Base-by-base conservation (phyloP, 257 asterid genomes). In the Ajuga chamaepitys region DNA sequence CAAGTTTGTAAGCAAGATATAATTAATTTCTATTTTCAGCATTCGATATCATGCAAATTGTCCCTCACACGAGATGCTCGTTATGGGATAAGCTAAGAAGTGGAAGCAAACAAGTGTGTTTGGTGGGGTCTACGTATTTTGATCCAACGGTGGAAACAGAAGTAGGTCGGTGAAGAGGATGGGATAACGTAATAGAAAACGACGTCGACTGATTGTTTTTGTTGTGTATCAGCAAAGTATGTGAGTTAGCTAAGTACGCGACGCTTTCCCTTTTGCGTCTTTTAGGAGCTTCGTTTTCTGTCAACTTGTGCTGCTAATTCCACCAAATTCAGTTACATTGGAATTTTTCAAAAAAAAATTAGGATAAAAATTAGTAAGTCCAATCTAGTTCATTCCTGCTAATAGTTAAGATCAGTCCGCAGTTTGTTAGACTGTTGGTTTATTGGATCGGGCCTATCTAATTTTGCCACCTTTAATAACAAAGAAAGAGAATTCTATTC, bases 31-130 rank as follows among this genome's bases (percentile, higher is more conserved):
- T 2, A 65, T 10, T 54, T 20, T 16, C 47, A 58, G 72, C 51
- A 76, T 24, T 78, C 4, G 58, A 35, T 51, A 61, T 30, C 25
- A 62, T 41, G 30, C 9, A 52, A 24, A 60, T 37, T 61, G 81
- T 78, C 72, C 42, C 85, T 76, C 45, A 68, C 88, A 73, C 85
- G 84, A 64, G 80, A 78, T 77, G 72, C 77, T 80, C 82, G 79
- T 70, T 74, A 28, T n/a, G 55, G 58, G 60, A 51, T 34, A 57
- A 47, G 12, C 38, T 6, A 21, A 7, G 28, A n/a, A 18, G 22
- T 26, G 67, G 65, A 71, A 67, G 79, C 67, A 78, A 80, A 48
- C 70, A 30, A 73, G 61, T 42, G 38, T 52, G 63, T 24, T 9
- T 6, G 2, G 41, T 34, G 14, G 48, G 66, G 70, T 75, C 86